A percentile compares a stretch with the other conserved stretches of the same genome.
Conservation (phyloP, 805 yeast species). For the Ogataea trehalophila region DNA sequence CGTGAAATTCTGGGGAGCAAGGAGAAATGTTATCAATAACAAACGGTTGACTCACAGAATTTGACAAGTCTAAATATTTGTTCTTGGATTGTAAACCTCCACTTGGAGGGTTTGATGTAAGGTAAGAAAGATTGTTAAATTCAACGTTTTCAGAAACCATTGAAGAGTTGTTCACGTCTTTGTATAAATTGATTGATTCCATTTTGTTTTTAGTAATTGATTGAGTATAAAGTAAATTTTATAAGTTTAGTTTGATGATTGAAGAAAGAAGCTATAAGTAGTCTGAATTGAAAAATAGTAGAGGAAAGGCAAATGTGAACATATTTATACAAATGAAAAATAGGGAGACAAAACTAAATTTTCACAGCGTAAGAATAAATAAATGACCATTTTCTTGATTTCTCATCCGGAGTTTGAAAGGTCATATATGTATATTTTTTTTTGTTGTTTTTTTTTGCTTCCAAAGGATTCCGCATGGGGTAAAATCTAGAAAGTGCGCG, state of each 20-base stretch:
- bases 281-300: too few relatives aligned
- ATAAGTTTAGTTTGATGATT: not conserved
- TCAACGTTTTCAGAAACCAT: not conserved
- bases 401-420: too few relatives aligned
- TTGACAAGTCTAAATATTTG: conserved; percentile 50
- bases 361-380: too few relatives aligned
- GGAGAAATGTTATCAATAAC: conserved; percentile 63
- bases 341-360: too few relatives aligned
- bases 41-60: conserved; percentile 57
- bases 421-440: too few relatives aligned
- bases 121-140: not conserved
- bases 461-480: too few relatives aligned
- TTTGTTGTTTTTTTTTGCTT: too few relatives aligned
- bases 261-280: not conserved
- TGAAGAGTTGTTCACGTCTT: not conserved
- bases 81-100: not conserved
- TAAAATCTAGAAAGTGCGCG: too few relatives aligned
- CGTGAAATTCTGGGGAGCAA: conserved; percentile 32
- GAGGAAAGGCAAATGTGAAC: too few relatives aligned
- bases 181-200: not conserved
- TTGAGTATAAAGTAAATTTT: too few relatives aligned
- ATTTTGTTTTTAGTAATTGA: not conserved
- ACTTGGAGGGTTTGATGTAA: not conserved
- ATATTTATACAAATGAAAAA: too few relatives aligned
- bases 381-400: too few relatives aligned